phyloP scores from a whole-genome alignment of 805 yeast genomes.

The Cyberlindnera xylosilytica region DNA sequence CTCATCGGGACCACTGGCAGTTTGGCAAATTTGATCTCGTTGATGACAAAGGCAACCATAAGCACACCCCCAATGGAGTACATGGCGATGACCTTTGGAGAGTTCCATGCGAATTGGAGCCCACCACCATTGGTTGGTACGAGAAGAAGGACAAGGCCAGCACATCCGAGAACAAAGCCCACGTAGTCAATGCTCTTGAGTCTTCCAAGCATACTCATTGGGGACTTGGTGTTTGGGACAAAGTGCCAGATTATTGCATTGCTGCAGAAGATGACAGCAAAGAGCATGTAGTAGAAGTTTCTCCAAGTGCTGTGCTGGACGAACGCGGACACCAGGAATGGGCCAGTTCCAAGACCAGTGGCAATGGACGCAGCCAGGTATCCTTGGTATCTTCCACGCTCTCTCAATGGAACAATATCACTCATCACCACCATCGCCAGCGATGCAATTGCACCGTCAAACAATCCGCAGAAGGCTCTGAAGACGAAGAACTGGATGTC shows the following conservation, averaged over 20 bases:
- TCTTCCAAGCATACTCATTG: constrained; percentile 36
- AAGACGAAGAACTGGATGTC: constrained; percentile 49
- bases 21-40: constrained; percentile 42
- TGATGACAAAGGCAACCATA: constrained; percentile 41
- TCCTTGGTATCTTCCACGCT: constrained; percentile 57
- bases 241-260: constrained; percentile 41
- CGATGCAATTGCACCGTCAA: constrained; percentile 51
- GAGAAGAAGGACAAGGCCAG: constrained; percentile 44
- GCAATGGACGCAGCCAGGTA: constrained; percentile 50
- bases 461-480: constrained; percentile 57
- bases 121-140: constrained; percentile 67
- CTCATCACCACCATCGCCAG: constrained; percentile 51
- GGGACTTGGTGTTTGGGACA: constrained; percentile 35
- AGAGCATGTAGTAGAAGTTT: constrained; percentile 37
- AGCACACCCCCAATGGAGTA: constrained; percentile 41
- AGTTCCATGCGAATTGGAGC: constrained; percentile 52
- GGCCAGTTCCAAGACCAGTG: constrained; percentile 45
- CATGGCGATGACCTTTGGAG: constrained; percentile 38
- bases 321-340: constrained; percentile 42
- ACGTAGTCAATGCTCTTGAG: constrained; percentile 51
- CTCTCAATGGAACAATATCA: constrained; percentile 50
- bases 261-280: constrained; percentile 42
- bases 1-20: constrained; percentile 55
- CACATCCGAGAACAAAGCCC: constrained; percentile 48
- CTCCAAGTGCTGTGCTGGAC: constrained; percentile 37